Evolutionary conservation across 2,329 filamentous ascomycete species (phyloP), one percentile per base, ranked within the genome.

Genomic region (Fusarium devonianum): DNA sequence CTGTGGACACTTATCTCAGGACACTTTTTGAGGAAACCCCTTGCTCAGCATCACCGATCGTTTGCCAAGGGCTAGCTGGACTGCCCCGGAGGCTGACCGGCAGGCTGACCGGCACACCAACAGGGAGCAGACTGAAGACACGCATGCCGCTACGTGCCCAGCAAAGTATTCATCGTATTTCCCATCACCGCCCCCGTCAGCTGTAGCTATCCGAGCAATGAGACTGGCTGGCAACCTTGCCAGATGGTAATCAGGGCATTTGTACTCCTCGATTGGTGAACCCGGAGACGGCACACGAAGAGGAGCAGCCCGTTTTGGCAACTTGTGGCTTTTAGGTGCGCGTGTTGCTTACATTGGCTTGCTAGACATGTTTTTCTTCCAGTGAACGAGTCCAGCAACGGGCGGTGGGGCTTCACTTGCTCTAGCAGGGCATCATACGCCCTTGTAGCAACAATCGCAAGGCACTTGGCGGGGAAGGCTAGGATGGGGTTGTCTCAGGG

Each of bases 161-260:
- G 34, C 7, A 43, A 33, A 40, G 25, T 44, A 50, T 35, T 60
- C 38, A 49, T 47, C 42, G 53, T 55, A 53, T 41, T 38, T 18
- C 52, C 42, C 57, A 58, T 57, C 56, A 60, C 22, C 22, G 40
- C 25, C 43, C 19, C 61, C 53, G 58, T 60, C 55, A 60, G 58
- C 58, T 52, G 45, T 36, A 49, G 34, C 29, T 45, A 41, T 36
- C 13, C 13, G 35, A 16, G 47, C 49, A 12, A 59, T 44, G 21
- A 48, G 49, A 58, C 56, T 60, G 61, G 61, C 32, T 52, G 43
- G 34, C 26, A 38, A 29, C 35, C 26, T 29, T n/a, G 51, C 35
- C 51, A 52, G 48, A 61, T 58, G 51, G 61, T 46, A 55, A 51
- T 44, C 39, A 53, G 32, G 44, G 49, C 45, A 62, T 62, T 58